Percentiles rank a stretch among this genome's conserved stretches.
Conservation (phyloP, 225 moss, liverwort and hornwort genomes). For the Ulota crispa region DNA sequence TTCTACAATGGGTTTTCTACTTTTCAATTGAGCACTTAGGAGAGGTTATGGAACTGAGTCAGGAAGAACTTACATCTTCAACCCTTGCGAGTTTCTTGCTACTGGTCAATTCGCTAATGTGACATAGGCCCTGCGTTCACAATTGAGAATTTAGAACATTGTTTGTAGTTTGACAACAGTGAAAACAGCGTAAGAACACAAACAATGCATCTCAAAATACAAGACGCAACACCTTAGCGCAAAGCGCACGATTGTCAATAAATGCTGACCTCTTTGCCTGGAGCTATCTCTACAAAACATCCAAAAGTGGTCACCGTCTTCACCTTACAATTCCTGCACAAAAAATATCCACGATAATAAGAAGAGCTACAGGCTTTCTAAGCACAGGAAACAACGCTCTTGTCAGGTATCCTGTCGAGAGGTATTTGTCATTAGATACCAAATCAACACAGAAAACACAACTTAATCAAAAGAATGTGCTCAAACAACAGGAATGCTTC, state of each 20-base stretch:
- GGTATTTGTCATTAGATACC: not conserved
- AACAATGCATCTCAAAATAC: constrained; percentile 5
- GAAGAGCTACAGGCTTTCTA: not conserved
- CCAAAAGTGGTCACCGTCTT: constrained; percentile 79
- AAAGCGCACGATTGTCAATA: not conserved
- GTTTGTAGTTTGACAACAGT: not conserved
- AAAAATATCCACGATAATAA: constrained; percentile 21
- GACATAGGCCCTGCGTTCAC: constrained; percentile 74
- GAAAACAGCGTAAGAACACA: not conserved
- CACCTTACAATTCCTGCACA: constrained; percentile 81
- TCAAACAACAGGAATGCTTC: not conserved
- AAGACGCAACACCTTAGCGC: not conserved
- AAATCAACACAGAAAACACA: not conserved
- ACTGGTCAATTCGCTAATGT: constrained; percentile 81
- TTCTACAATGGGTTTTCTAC: not conserved
- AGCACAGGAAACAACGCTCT: not conserved
- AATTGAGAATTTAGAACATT: not conserved
- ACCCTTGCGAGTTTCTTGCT: constrained; percentile 70
- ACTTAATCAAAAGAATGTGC: not conserved
- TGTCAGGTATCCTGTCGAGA: not conserved
- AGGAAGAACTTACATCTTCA: constrained; percentile 75
- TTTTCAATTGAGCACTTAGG: not conserved
- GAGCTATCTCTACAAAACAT: constrained; percentile 96
- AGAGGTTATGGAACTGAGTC: not conserved
- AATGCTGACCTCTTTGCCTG: constrained; percentile 82